Conservation (phyloP, 257 asterid genomes). For the Nicotiana benthamiana region DNA sequence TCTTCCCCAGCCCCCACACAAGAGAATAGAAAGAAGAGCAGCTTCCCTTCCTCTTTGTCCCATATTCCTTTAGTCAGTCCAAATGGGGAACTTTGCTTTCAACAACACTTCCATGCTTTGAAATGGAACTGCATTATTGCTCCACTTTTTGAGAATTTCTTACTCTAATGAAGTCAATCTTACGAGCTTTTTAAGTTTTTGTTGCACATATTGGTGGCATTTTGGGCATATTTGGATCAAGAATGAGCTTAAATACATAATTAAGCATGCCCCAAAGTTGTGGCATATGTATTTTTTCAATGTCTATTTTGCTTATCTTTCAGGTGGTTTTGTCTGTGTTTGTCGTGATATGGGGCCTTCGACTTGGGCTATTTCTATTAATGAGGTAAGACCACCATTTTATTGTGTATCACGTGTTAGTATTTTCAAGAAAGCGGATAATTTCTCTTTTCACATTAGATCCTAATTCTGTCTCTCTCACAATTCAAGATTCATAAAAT, state of each 20-base stretch:
- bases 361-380: constrained; percentile 70
- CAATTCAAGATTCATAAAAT: neutral
- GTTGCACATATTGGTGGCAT: neutral
- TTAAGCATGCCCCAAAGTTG: neutral
- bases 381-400: constrained; percentile 48
- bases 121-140: neutral
- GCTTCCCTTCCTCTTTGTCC: neutral
- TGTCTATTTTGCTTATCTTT: constrained; percentile 2
- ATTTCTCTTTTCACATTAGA: neutral
- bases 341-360: constrained; percentile 86
- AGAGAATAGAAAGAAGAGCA: too few species aligned
- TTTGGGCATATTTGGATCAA: neutral
- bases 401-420: neutral
- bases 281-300: neutral
- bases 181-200: neutral
- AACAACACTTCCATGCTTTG: neutral
- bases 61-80: neutral
- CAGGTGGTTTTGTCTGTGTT: constrained; percentile 79
- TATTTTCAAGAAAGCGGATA: neutral
- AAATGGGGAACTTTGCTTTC: neutral
- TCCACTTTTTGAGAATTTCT: neutral
- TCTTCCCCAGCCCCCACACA: too few species aligned
- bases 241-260: neutral
- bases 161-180: neutral
- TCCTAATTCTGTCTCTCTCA: neutral